Percentiles rank a stretch among this genome's conserved stretches.
phyloP scores from a whole-genome alignment of 352 stramenopile species.

The Sclerospora graminicola region DNA sequence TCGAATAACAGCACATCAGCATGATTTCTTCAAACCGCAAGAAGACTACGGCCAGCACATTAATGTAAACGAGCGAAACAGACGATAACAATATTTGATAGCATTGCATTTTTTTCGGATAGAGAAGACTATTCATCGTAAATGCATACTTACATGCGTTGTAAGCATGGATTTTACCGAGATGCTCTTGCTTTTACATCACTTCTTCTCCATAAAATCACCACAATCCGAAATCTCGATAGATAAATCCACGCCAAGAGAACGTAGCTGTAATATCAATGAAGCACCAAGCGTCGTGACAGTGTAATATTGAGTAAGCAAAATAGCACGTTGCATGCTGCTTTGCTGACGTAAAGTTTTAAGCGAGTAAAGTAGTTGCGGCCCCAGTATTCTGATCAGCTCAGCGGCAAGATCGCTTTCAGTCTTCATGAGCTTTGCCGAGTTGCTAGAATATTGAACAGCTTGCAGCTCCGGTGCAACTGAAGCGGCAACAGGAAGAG shows the following conservation, averaged over 20 bases:
- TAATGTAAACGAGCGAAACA: slow-evolving; percentile 50
- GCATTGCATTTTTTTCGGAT: slow-evolving; percentile 26
- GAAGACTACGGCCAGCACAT: slow-evolving; percentile 54
- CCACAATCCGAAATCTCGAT: slow-evolving; percentile 63
- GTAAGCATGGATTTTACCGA: slow-evolving; percentile 48
- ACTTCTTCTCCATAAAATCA: slow-evolving; percentile 36
- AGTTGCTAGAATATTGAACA: slow-evolving; percentile 5
- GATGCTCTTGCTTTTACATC: slow-evolving; percentile 20
- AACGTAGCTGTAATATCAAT: slow-evolving; percentile 46
- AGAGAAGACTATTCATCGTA: slow-evolving; percentile 14
- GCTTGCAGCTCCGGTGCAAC: slow-evolving; percentile 1
- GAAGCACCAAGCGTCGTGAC: slow-evolving; percentile 50
- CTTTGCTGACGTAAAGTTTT: slow-evolving; percentile 19
- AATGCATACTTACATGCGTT: slow-evolving; percentile 45
- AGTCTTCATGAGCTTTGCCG: slow-evolving; percentile 9
- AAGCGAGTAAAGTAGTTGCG: slow-evolving; percentile 18
- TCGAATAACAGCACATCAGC: slow-evolving; percentile 54
- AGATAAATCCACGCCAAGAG: slow-evolving; percentile 36
- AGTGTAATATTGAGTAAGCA: slow-evolving; percentile 53
- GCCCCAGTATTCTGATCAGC: slow-evolving; percentile 19
- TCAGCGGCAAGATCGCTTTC: slow-evolving; percentile 9
- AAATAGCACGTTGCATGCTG: slow-evolving; percentile 30
- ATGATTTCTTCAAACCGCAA: slow-evolving; percentile 33
- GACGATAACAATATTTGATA: slow-evolving; percentile 28
- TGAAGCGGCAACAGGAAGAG: background rate